Evolutionary conservation across 805 yeast species (phyloP), one percentile per base, ranked within the genome.

Genomic region (Metschnikowia baotianmanensis): DNA sequence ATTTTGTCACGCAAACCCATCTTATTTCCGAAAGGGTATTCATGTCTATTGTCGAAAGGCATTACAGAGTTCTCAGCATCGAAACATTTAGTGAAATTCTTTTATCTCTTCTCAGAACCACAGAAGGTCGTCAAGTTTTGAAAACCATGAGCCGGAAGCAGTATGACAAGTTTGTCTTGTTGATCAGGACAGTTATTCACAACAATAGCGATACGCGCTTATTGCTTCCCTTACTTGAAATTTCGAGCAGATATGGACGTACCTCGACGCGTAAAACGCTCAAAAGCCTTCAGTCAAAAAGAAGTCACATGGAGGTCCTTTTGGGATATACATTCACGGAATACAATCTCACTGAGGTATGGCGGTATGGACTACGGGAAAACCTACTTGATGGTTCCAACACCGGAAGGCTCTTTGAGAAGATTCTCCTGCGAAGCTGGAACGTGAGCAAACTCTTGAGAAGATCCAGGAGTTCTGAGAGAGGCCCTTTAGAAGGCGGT

Each of bases 341-440:
- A 23, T 43, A 45, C 26, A 48, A 42, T 16, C 24, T 43, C 23
- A 40, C 45, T 19, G 50, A 50, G 26, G 18, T 50, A 4, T 43
- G 49, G 52, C 28, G 50, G 24, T 50, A 45, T 13, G 44, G 47
- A 5, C 20, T 53, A 16, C 29, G 49, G 13, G 34, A 41, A n/a
- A 26, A 43, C 5, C 34, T 52, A 3, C 39, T 47, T 18, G 47
- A 49, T 9, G 23, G 30, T 16, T 13, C 28, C 8, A 36, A 36
- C 21, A 28, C 47, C 2, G 48, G 46, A 18, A 20, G 6, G 5
- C 20, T 56, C 2, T 44, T 56, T 20, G 42, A 42, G 20, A 44
- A 37, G 19, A 31, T 53, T 5, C 38, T 57, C 13, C 21, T 32
- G 23, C 31, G 35, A 9, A 36, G 52, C 5, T 49, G 57, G 45